Base-by-base conservation (phyloP, 192 early-diverging fungal genomes). In the Podila clonocystis region DNA sequence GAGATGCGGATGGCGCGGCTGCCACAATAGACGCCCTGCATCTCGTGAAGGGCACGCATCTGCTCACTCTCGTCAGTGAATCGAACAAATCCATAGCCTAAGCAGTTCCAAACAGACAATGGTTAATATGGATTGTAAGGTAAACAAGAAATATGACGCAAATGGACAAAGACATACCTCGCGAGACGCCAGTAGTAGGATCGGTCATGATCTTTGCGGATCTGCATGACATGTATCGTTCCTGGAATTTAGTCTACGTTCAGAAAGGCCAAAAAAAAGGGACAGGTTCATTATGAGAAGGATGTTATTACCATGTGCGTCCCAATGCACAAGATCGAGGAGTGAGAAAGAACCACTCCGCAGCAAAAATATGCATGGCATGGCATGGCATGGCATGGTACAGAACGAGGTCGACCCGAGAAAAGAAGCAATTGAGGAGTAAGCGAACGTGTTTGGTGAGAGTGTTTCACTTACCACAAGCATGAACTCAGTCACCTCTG, bases 181-280 rank as follows among this genome's bases (percentile, higher is more conserved):
- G 87, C 38, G 96, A 93, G 76, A 92, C 79, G 22, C 91, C 89
- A 8, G 96, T 97, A 59, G 86, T 79, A 15, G 93, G 90, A 78
- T 99, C 97, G 5, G 92, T 93, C 73, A 98, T 96, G 61, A 99
- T 95, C 82, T 97, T 97, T 74, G 96, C 98, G 6, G 95, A 91
- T 73, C 94, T 91, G 88, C 92, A 93, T 11, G 95, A 94, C 9
- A 87, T 72, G 84, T 97, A 99, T 61, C 94, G 84, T 72, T 90
- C 85, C 73, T 94, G 91, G 85, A 99, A 98, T 62, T 91, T 87
- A 72, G 90, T 87, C 89, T 93, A 85, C 24, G 85, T 62, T 72
- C 73, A 74, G 19, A 74, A 50, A 45, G 33, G 29, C 0, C 0
- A 58, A 52, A 19, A 67, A 13, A 45, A 28, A n/a, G 22, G 50